These are phyloP conservation scores for Schwanniomyces vanrijiae DNA, from an alignment of 805 yeast species.

Conservation along the genomic window DNA sequence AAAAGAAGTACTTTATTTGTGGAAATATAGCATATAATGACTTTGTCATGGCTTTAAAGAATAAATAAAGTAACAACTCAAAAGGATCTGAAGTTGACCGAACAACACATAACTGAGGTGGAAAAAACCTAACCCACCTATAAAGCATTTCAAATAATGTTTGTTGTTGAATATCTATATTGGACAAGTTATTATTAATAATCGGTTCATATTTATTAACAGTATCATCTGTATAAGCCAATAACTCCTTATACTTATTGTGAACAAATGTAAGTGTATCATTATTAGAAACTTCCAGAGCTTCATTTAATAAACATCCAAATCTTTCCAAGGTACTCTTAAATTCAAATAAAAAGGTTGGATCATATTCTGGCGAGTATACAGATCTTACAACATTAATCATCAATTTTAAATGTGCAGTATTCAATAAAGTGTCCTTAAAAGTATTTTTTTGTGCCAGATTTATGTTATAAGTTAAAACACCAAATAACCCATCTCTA, in stretches of 20 bases:
- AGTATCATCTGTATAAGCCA: conserved; percentile 21
- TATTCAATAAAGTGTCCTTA: conserved; percentile 20
- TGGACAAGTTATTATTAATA: conserved; percentile 18
- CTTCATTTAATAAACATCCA: conserved; percentile 13
- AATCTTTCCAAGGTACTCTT: conserved; percentile 22
- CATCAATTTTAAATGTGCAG: conserved; percentile 34
- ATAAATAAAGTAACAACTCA: conserved; percentile 32
- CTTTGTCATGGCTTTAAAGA: conserved; percentile 32
- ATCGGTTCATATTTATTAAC: conserved; percentile 27
- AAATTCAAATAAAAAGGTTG: conserved; percentile 30
- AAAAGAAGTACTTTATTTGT: conserved; percentile 38
- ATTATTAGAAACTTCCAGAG: conserved; percentile 1
- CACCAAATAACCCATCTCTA: conserved; percentile 40
- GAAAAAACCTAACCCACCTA: conserved; percentile 35
- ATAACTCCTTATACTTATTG: conserved; percentile 22
- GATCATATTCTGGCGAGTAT: conserved; percentile 36
- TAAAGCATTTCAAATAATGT: conserved; percentile 32
- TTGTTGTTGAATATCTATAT: conserved; percentile 32
- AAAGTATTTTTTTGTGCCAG: conserved; percentile 10
- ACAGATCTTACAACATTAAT: conserved; percentile 33
- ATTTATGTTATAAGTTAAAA: conserved; percentile 27
- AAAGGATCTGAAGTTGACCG: conserved; percentile 25
- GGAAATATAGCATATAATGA: conserved; percentile 35
- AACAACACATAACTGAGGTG: conserved; percentile 26
- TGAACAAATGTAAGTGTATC: conserved; percentile 13